Percentiles rank a stretch among this genome's conserved stretches.
Conservation (phyloP, 2,329 filamentous ascomycete species). For the Exophiala mesophila region DNA sequence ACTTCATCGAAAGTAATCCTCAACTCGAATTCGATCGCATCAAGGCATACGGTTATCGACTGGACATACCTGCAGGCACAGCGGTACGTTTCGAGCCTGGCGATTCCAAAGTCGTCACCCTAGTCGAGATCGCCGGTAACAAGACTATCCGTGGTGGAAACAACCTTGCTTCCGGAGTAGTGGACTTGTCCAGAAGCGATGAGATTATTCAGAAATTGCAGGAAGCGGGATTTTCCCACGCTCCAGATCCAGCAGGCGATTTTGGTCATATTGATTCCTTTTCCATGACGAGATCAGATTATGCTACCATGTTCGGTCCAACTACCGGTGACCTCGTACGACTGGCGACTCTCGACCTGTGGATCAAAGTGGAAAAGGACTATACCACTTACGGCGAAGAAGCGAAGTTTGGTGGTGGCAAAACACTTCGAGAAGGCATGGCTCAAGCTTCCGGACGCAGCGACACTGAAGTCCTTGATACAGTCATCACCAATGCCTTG, state of each 20-base stretch:
- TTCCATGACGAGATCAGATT: slow-evolving; percentile 71
- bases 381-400: slow-evolving; percentile 83
- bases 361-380: slow-evolving; percentile 86
- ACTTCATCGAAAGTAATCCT: slow-evolving; percentile 93
- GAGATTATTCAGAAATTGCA: slow-evolving; percentile 65
- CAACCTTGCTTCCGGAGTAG: slow-evolving; percentile 64
- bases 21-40: slow-evolving; percentile 81
- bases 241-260: slow-evolving; percentile 59
- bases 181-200: slow-evolving; percentile 60
- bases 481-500: slow-evolving; percentile 83
- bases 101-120: slow-evolving; percentile 80
- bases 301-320: slow-evolving; percentile 86
- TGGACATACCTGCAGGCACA: slow-evolving; percentile 88
- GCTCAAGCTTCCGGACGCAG: slow-evolving; percentile 77
- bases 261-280: slow-evolving; percentile 55
- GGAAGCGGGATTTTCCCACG: slow-evolving; percentile 71
- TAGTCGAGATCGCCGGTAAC: slow-evolving; percentile 82
- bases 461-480: slow-evolving; percentile 69
- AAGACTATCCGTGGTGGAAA: slow-evolving; percentile 82
- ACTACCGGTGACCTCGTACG: slow-evolving; percentile 82
- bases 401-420: slow-evolving; percentile 91
- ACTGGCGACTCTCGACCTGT: slow-evolving; percentile 78
- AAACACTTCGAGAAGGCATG: slow-evolving; percentile 92
- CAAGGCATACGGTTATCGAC: slow-evolving; percentile 73
- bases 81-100: slow-evolving; percentile 92